A percentile compares a stretch with the other conserved stretches of the same genome.
Conservation (phyloP, 805 yeast genomes). For the Metschnikowia dekortorum region DNA sequence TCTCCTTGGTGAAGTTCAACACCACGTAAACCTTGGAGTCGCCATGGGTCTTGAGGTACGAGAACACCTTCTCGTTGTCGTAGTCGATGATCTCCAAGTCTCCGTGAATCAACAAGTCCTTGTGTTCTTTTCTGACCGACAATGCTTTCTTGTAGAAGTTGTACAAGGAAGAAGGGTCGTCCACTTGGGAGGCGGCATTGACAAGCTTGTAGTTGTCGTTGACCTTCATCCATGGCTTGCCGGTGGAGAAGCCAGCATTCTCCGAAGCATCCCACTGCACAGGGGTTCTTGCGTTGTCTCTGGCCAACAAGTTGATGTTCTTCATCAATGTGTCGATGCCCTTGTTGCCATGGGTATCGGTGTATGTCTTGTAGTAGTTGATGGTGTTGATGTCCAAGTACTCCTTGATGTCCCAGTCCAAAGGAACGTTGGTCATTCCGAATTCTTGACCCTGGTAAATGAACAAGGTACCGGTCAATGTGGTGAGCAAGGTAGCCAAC, state of each 20-base stretch:
- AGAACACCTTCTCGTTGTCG: constrained; percentile 39
- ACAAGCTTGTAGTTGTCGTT: constrained; percentile 47
- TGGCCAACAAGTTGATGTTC: constrained; percentile 34
- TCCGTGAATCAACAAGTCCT: constrained; percentile 45
- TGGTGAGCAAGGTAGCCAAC: constrained; percentile 40
- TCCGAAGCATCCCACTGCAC: constrained; percentile 48
- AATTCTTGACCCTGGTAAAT: constrained; percentile 61
- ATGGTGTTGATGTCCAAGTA: constrained; percentile 48
- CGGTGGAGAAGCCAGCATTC: constrained; percentile 46
- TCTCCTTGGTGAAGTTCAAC: constrained; percentile 21
- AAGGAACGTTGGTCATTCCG: constrained; percentile 49
- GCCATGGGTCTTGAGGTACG: constrained; percentile 35
- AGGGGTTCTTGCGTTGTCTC: constrained; percentile 55
- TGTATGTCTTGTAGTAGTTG: constrained; percentile 36
- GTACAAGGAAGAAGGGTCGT: constrained; percentile 44
- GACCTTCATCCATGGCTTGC: constrained; percentile 50
- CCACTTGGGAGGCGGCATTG: constrained; percentile 44
- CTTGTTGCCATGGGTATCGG: constrained; percentile 20
- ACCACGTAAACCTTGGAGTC: constrained; percentile 23
- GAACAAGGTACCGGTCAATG: constrained; percentile 52
- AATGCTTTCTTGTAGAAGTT: constrained; percentile 44
- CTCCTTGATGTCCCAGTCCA: constrained; percentile 44
- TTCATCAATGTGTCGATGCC: constrained; percentile 26
- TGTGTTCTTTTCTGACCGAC: constrained; percentile 39
- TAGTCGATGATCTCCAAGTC: constrained; percentile 40